These are phyloP conservation scores for Hyaloscypha finlandica DNA, from an alignment of 495 filamentous ascomycete species.

Conservation along the genomic window DNA sequence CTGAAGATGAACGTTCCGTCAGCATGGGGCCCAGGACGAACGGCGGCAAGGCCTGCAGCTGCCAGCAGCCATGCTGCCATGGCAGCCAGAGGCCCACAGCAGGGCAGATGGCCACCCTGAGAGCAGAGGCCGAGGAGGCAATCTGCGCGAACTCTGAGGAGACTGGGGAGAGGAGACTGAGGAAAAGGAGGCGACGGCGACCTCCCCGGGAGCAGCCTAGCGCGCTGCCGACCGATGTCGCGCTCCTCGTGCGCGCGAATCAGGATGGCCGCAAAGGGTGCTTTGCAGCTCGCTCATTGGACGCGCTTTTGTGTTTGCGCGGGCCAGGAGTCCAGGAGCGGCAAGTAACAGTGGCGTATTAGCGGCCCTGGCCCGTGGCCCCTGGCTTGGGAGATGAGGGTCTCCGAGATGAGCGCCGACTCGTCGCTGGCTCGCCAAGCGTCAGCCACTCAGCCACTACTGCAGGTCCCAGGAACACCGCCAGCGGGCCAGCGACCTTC, in stretches of 20 bases:
- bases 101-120: neutral
- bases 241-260: neutral
- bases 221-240: neutral
- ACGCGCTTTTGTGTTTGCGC: neutral
- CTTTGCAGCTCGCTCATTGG: neutral
- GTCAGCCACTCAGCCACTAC: too few relatives aligned
- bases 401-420: too few relatives aligned
- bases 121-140: neutral
- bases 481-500: too few relatives aligned
- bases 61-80: neutral
- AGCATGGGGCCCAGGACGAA: neutral
- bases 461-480: neutral
- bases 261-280: neutral
- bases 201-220: slow-evolving; percentile 11
- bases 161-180: too few relatives aligned
- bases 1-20: neutral
- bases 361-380: too few relatives aligned
- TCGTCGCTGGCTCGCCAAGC: too few relatives aligned
- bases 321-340: too few relatives aligned
- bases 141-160: too few relatives aligned
- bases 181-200: neutral
- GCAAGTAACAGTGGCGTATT: too few relatives aligned
- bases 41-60: neutral
- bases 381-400: too few relatives aligned
- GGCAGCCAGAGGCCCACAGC: neutral